phyloP scores from a whole-genome alignment of 257 asterid genomes.

The Echium plantagineum region DNA sequence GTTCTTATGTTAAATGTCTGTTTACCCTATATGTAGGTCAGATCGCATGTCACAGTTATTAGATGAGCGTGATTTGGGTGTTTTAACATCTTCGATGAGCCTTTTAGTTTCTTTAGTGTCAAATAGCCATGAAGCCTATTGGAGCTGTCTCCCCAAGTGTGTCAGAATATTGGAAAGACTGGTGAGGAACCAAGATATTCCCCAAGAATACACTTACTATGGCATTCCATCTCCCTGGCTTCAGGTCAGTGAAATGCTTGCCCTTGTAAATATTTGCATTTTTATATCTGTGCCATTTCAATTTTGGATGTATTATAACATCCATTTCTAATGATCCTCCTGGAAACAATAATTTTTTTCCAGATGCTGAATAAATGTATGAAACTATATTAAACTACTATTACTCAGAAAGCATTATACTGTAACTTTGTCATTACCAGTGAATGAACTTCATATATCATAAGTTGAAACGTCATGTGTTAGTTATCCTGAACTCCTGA shows the following conservation, averaged over 20 bases:
- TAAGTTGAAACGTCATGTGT: not conserved
- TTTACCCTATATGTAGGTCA: slow-evolving; percentile 51
- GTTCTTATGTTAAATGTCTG: slow-evolving; percentile 5
- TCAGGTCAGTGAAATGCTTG: slow-evolving; percentile 50
- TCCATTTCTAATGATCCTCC: not conserved
- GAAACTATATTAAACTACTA: not conserved
- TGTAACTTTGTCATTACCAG: not conserved
- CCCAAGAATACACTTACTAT: slow-evolving; percentile 97
- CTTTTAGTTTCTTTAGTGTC: slow-evolving; percentile 94
- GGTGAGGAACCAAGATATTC: slow-evolving; percentile 88
- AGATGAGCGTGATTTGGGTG: slow-evolving; percentile 98
- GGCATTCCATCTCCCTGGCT: slow-evolving; percentile 99
- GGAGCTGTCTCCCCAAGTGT: slow-evolving; percentile 97
- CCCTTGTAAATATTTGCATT: not conserved
- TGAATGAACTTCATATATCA: not conserved
- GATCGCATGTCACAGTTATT: slow-evolving; percentile 93
- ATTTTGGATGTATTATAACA: not conserved
- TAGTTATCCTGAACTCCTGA: not conserved
- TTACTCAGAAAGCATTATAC: not conserved
- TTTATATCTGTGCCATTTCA: not conserved
- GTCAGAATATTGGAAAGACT: slow-evolving; percentile 87
- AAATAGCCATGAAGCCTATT: slow-evolving; percentile 83
- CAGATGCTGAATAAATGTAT: not conserved
- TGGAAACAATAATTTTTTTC: not conserved
- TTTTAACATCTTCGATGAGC: slow-evolving; percentile 94